Base-by-base conservation (phyloP, 495 filamentous ascomycete species). In the Penicillium egyptiacum region DNA sequence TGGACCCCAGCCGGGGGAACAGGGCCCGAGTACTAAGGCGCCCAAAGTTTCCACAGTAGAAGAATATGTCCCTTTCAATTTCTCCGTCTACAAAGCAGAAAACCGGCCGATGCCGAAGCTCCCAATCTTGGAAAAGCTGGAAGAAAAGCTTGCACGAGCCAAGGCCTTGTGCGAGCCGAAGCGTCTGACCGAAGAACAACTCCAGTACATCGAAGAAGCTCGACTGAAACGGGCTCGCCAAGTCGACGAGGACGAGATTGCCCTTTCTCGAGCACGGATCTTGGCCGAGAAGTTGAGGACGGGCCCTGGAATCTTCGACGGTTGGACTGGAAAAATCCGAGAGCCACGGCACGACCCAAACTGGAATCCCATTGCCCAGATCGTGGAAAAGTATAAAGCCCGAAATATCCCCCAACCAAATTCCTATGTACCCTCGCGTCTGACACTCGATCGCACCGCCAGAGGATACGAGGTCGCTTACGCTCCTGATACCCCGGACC, bases 171-270 rank as follows among this genome's bases (percentile, higher is more conserved):
- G 62, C 3, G 56, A 71, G 1, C 56, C 57, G n/a, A 73, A 68
- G 41, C 53, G 55, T 12, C 39, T 51, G 7, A 55, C 45, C 1
- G 57, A 68, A 19, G 53, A 63, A 35, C 64, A 72, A 25, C 25
- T 60, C 4, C 57, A 67, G 28, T 45, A 52, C 0, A 57, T 60
- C 3, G 65, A 60, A 17, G 55, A 60, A 55, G 55, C 55, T 12
- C 52, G 46, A 42, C 33, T 48, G 47, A 20, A 28, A 31, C 47
- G 33, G 1, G 28, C 63, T 17, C 69, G 60, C 35, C 67, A 73
- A 53, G 58, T 79, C 40, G 75, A 79, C 26, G 70, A 76, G 55
- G 76, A 79, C 42, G 76, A 79, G 51, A 57, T 79, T 7, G 64
- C 76, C 11, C 62, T 79, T 4, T 73, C 69, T 22, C 69, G 72